Conservation (phyloP, 805 yeast genomes). For the Cyberlindnera mississippiensis region DNA sequence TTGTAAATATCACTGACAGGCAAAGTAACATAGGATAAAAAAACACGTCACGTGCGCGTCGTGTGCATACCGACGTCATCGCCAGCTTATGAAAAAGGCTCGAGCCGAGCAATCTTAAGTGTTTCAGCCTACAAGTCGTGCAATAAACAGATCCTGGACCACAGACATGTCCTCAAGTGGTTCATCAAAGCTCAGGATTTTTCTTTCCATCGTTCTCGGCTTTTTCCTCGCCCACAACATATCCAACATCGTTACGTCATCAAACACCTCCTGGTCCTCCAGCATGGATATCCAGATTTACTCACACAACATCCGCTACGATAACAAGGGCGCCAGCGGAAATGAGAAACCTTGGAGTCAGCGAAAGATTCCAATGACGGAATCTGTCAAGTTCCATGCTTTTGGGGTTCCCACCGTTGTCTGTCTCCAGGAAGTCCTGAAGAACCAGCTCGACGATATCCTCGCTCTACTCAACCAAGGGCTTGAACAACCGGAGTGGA, state of each 20-base stretch:
- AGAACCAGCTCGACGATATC: constrained; percentile 44
- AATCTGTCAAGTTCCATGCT: constrained; percentile 38
- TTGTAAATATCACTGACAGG: too few relatives aligned
- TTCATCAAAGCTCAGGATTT: background rate
- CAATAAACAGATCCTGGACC: too few relatives aligned
- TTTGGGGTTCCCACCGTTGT: constrained; percentile 36
- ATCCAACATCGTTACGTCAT: constrained; percentile 1
- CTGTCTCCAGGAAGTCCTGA: constrained; percentile 45
- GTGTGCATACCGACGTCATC: too few relatives aligned
- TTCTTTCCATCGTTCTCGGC: background rate
- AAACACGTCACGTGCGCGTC: too few relatives aligned
- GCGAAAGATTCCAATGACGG: constrained; percentile 36
- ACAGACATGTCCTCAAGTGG: too few relatives aligned
- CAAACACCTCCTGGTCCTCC: background rate
- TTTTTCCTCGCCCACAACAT: constrained; percentile 7
- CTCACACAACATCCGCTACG: constrained; percentile 45
- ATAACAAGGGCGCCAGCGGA: constrained; percentile 31
- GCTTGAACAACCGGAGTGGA: constrained; percentile 31
- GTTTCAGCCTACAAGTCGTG: too few relatives aligned
- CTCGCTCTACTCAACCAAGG: constrained; percentile 30
- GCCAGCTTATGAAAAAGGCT: too few relatives aligned
- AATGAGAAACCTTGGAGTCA: constrained; percentile 45
- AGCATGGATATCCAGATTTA: constrained; percentile 25
- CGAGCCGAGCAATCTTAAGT: too few relatives aligned
- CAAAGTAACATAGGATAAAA: too few relatives aligned